These are phyloP conservation scores for Dissophora globulifera DNA, from an alignment of 192 early-diverging fungal species.

Conservation along the genomic window DNA sequence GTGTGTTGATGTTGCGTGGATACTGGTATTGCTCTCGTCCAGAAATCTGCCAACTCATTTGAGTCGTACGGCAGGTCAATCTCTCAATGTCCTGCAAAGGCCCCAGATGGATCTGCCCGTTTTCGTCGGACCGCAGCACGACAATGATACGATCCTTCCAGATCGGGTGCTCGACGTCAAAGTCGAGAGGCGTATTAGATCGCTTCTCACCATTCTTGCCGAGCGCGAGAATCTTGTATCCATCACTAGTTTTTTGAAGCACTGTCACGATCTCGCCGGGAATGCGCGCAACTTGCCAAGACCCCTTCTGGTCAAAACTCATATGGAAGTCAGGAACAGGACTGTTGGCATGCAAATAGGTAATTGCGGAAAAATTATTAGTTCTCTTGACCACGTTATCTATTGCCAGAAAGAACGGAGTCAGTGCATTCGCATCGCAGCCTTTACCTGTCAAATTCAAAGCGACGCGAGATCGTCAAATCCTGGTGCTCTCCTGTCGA, in stretches of 20 bases:
- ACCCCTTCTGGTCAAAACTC: slow-evolving; percentile 14
- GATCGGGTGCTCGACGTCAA: slow-evolving; percentile 35
- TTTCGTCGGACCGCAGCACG: slow-evolving; percentile 44
- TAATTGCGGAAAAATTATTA: too few relatives aligned
- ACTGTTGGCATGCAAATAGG: too few relatives aligned
- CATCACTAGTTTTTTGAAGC: slow-evolving; percentile 19
- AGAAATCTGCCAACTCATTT: slow-evolving; percentile 10
- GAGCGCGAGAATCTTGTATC: slow-evolving; percentile 47
- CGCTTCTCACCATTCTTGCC: slow-evolving; percentile 58
- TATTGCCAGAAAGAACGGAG: too few relatives aligned
- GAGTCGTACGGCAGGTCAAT: slow-evolving; percentile 17
- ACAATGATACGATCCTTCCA: neutral
- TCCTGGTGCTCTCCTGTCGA: slow-evolving; percentile 31
- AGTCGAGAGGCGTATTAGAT: slow-evolving; percentile 10
- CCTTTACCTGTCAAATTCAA: slow-evolving; percentile 14
- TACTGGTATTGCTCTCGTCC: slow-evolving; percentile 8
- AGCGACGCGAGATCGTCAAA: neutral
- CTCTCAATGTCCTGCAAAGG: slow-evolving; percentile 20
- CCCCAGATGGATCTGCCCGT: slow-evolving; percentile 55
- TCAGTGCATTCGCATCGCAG: too few relatives aligned
- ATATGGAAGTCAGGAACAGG: slow-evolving; percentile 17
- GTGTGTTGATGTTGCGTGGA: slow-evolving; percentile 19
- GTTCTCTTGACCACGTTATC: too few relatives aligned
- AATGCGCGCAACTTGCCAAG: neutral
- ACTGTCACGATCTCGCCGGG: slow-evolving; percentile 33